Base-by-base conservation (phyloP, 2,329 filamentous ascomycete genomes). In the Ceratocystis lukuohia region DNA sequence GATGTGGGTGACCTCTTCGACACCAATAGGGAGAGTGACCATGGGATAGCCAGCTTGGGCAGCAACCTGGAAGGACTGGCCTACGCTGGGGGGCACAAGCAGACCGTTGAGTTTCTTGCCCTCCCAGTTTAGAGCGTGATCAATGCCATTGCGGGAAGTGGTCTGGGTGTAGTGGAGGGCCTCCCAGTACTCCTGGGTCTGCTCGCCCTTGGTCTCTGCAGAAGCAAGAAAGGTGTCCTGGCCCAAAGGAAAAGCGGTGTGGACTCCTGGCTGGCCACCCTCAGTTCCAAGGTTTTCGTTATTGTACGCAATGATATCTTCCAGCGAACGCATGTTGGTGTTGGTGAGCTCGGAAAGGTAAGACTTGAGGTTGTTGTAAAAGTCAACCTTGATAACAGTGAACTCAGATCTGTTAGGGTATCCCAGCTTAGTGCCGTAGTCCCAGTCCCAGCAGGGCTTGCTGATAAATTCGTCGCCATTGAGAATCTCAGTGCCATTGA, bases 41-140 rank as follows among this genome's bases (percentile, higher is more conserved):
- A 88, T 80, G 0, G 88, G 88, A 71, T 91, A 91, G 0, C 88
- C 87, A 5, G 88, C 88, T 74, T 91, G 87, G 0, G 88, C 88
- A 0, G 87, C 85, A 68, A 89, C 82, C 74, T 89, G 84, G 69
- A 84, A 84, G 4, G 82, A 82, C 73, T 88, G 85, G 0, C 81
- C 87, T 2, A 87, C 84, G 71, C 88, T 84, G 0, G 86, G 79
- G 5, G 88, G 88, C 0, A 89, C 85, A 0, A 92, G 77, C 1
- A 91, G 77, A 1, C 82, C 88, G 66, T 84, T 80, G 1, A 91
- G 76, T 22, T 74, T 56, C 6, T 68, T 70, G 7, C 62, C 22
- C 56, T 59, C 28, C 56, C 56, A 59, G 76, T 71, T 74, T 5
- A 91, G 77, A 1, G 87, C 88, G 10, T 83, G 82, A 70, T 92